Conservation (phyloP, 805 yeast genomes). For the Metschnikowia noctiluminum region DNA sequence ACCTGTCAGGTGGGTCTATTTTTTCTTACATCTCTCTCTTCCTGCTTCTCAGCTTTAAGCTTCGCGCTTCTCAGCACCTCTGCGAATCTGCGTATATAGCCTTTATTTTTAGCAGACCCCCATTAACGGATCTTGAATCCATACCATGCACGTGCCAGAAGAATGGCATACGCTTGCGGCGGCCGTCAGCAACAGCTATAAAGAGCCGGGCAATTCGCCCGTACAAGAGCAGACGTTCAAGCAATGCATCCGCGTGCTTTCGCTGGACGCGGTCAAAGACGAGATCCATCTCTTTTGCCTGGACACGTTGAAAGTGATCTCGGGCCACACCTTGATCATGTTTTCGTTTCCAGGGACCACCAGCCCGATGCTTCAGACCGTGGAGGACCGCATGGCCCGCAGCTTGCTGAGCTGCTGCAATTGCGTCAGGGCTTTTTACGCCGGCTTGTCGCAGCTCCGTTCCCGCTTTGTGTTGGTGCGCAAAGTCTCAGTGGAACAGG, state of each 20-base stretch:
- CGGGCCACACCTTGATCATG: constrained; percentile 53
- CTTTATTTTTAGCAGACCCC: too few species aligned
- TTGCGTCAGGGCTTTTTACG: constrained; percentile 53
- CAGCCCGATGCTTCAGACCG: constrained; percentile 32
- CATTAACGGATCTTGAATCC: neutral
- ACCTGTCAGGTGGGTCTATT: too few species aligned
- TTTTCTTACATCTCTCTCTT: too few species aligned
- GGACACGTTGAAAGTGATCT: constrained; percentile 41
- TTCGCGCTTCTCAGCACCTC: too few species aligned
- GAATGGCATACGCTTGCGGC: constrained; percentile 16
- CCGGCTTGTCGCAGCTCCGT: constrained; percentile 49
- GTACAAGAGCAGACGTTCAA: constrained; percentile 27
- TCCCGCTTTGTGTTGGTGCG: constrained; percentile 51
- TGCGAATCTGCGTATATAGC: too few species aligned
- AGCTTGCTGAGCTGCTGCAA: constrained; percentile 48
- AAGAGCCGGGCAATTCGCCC: constrained; percentile 24
- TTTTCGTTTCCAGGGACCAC: constrained; percentile 49
- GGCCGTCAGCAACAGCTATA: constrained; percentile 25
- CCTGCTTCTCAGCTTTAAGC: too few species aligned
- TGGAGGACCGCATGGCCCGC: constrained; percentile 40
- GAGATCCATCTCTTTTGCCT: constrained; percentile 57
- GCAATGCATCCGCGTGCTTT: constrained; percentile 20
- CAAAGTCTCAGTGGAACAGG: constrained; percentile 34
- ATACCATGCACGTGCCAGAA: neutral
- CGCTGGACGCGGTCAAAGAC: constrained; percentile 13